Percentiles rank a stretch among this genome's conserved stretches.
These are phyloP conservation scores for Apiotrichum siamense DNA, from an alignment of 1,284 basidiomycete species.

Conservation along the genomic window DNA sequence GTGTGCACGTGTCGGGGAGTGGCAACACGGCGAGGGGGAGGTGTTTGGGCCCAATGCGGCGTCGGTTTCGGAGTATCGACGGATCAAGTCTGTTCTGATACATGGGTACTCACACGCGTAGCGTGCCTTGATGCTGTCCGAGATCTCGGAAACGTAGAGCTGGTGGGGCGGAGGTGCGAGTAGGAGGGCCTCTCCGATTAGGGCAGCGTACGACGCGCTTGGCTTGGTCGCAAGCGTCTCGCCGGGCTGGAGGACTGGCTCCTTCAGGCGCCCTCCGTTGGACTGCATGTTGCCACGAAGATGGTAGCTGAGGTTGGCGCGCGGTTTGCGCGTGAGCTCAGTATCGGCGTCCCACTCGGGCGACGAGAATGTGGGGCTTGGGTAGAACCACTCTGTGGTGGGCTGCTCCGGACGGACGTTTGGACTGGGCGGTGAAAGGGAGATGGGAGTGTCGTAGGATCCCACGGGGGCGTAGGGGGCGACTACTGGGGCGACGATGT, in stretches of 20 bases:
- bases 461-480: no score
- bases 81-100: background rate
- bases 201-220: slow-evolving; percentile 40
- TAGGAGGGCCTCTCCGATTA: slow-evolving; percentile 45
- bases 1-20: background rate
- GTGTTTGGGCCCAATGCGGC: no score
- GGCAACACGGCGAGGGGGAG: no score
- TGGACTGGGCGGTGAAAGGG: no score
- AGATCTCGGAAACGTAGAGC: slow-evolving; percentile 45
- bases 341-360: no score
- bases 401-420: no score
- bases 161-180: slow-evolving; percentile 39
- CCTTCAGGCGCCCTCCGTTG: slow-evolving; percentile 20
- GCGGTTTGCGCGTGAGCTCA: no score
- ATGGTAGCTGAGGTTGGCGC: background rate
- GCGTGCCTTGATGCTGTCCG: slow-evolving; percentile 41
- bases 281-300: background rate
- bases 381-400: no score
- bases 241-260: slow-evolving; percentile 41
- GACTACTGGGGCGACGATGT: no score
- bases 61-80: no score
- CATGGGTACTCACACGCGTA: slow-evolving; percentile 38
- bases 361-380: no score
- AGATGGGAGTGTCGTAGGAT: no score
- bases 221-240: slow-evolving; percentile 39